phyloP scores from a whole-genome alignment of 2,329 filamentous ascomycete species.

The Pochonia chlamydosporia region DNA sequence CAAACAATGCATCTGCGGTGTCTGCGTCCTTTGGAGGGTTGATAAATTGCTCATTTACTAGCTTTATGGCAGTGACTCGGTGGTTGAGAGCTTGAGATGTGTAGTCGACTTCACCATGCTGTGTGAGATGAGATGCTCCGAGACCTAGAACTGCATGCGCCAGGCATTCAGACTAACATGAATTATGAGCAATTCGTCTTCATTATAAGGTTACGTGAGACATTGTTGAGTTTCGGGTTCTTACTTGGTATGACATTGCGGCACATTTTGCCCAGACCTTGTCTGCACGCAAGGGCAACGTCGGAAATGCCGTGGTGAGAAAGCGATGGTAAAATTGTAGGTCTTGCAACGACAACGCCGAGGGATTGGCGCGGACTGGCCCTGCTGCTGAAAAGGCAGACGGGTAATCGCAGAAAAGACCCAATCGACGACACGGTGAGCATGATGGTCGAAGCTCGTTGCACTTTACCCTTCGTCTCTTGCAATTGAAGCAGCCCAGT shows the following conservation, averaged over 20 bases:
- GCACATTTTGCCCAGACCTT: no score
- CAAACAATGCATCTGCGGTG: conserved; percentile 30
- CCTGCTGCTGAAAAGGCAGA: no score
- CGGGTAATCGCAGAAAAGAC: conserved; percentile 28
- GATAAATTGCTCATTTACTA: conserved; percentile 26
- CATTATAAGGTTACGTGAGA: no score
- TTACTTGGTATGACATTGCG: no score
- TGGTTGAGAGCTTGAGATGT: conserved; percentile 26
- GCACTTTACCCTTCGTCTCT: conserved; percentile 24
- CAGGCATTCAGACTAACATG: conserved; percentile 27
- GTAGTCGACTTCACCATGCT: conserved; percentile 20
- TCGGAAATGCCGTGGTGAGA: no score
- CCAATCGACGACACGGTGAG: conserved; percentile 25
- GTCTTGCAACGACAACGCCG: no score
- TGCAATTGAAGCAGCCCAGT: conserved; percentile 26
- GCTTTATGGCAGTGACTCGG: conserved; percentile 27
- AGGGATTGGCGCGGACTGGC: no score
- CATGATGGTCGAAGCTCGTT: conserved; percentile 24
- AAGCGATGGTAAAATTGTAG: no score
- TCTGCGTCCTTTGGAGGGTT: conserved; percentile 17
- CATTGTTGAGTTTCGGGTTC: no score
- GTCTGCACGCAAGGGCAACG: no score
- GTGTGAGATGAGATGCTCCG: conserved; percentile 29
- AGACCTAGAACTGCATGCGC: conserved; percentile 31
- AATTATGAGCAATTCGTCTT: background rate